phyloP scores from a whole-genome alignment of 108 stramenopile genomes.

The Licmophora abbreviata region DNA sequence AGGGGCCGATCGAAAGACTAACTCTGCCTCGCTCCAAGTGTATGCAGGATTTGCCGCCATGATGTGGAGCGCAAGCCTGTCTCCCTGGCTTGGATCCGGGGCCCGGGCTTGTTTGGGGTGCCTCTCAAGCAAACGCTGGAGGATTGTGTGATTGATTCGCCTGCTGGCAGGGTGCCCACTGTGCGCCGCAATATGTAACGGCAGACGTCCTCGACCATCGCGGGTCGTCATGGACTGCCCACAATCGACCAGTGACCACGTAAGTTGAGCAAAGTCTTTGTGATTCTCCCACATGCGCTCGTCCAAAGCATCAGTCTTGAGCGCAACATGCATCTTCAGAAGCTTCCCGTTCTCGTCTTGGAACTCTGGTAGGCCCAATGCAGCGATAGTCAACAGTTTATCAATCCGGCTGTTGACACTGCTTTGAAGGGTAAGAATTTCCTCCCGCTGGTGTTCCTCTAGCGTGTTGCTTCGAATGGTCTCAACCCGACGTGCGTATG shows the following conservation, averaged over 20 bases:
- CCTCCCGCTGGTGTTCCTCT: neutral
- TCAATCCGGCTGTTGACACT: neutral
- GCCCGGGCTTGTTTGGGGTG: neutral
- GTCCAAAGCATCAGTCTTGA: neutral
- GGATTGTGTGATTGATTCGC: no score
- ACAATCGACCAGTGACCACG: neutral
- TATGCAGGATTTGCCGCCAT: neutral
- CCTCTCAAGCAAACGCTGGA: neutral
- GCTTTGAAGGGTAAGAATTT: neutral
- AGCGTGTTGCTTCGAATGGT: neutral
- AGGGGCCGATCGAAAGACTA: conserved; percentile 1
- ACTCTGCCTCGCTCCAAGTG: conserved; percentile 1
- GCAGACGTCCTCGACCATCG: conserved; percentile 4
- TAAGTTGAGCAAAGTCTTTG: neutral
- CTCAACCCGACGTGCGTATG: neutral
- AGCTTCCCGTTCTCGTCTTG: neutral
- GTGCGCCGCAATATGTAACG: conserved; percentile 24
- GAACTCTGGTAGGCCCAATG: neutral
- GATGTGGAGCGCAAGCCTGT: neutral
- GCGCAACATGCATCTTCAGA: neutral
- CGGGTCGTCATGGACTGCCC: neutral
- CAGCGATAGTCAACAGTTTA: neutral
- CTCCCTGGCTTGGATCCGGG: neutral
- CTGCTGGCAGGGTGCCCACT: no score
- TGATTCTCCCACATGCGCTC: neutral